Evolutionary conservation across 768 basidiomycete genomes (phyloP).

Genomic region (Sporobolomyces pararoseus): DNA sequence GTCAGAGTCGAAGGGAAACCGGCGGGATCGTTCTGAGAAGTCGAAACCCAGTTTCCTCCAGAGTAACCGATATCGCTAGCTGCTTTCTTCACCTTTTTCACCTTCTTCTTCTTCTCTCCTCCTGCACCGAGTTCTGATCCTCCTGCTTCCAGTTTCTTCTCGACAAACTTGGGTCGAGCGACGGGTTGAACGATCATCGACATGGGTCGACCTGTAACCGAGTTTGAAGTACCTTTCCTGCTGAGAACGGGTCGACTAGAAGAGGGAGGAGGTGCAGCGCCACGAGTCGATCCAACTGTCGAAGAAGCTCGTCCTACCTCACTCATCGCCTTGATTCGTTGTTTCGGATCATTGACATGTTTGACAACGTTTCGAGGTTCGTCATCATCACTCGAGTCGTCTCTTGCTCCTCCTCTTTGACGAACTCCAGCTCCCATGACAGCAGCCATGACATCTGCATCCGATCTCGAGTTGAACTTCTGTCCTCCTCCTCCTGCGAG

Average conservation of each 20-base stretch:
- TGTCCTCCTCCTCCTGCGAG: conserved; percentile 8
- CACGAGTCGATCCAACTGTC: not conserved
- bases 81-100: conserved; percentile 32
- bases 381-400: conserved; percentile 29
- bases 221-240: conserved; percentile 23
- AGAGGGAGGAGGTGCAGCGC: not conserved
- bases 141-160: conserved; percentile 13
- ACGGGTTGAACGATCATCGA: conserved; percentile 15
- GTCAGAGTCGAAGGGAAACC: not conserved
- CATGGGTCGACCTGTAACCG: conserved; percentile 8
- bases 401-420: not conserved
- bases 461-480: not conserved
- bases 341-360: conserved; percentile 38
- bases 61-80: conserved; percentile 36
- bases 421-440: conserved; percentile 16
- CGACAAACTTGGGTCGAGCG: conserved; percentile 12
- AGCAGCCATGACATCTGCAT: conserved; percentile 15
- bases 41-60: conserved; percentile 2
- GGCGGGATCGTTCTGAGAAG: not conserved
- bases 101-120: conserved; percentile 16
- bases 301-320: conserved; percentile 27
- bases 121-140: not conserved
- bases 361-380: conserved; percentile 18
- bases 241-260: conserved; percentile 10
- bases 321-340: conserved; percentile 31